Evolutionary conservation across 306 rosid species (phyloP).

Genomic region (Argentina anserina): DNA sequence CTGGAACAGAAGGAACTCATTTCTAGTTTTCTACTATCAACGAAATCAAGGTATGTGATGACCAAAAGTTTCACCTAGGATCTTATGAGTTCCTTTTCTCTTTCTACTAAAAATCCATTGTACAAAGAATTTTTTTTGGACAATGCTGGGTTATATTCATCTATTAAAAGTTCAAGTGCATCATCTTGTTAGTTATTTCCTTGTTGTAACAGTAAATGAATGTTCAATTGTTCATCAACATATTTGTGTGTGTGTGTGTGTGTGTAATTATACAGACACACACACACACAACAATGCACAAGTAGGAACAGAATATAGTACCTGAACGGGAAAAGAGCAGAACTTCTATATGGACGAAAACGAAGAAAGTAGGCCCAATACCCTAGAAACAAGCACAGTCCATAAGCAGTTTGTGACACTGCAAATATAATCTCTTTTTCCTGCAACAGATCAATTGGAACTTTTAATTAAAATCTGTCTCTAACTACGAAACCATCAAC

Average conservation of each 20-base stretch:
- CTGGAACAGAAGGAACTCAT: neutral
- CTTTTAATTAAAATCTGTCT: constrained; percentile 26
- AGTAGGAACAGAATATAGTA: constrained; percentile 28
- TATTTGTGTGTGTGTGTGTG: neutral
- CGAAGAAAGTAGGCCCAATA: constrained; percentile 83
- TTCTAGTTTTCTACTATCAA: neutral
- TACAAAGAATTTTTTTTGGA: neutral
- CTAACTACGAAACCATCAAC: constrained; percentile 19
- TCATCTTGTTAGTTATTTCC: neutral
- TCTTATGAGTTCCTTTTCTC: constrained; percentile 3
- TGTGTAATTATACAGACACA: too few relatives aligned
- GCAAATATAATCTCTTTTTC: constrained; percentile 76
- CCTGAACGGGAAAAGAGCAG: constrained; percentile 80
- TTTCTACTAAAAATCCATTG: neutral
- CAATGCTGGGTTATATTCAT: constrained; percentile 1
- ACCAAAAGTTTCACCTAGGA: neutral
- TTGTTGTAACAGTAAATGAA: neutral
- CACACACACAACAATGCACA: neutral
- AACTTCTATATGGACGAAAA: constrained; percentile 38
- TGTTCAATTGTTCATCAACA: neutral
- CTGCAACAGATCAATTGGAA: constrained; percentile 51
- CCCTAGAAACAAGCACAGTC: constrained; percentile 76
- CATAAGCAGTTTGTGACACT: constrained; percentile 84
- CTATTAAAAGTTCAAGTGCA: too few relatives aligned
- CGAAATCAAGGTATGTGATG: neutral